Conservation (phyloP, 441 rosid species). For the Erodium trifolium region DNA sequence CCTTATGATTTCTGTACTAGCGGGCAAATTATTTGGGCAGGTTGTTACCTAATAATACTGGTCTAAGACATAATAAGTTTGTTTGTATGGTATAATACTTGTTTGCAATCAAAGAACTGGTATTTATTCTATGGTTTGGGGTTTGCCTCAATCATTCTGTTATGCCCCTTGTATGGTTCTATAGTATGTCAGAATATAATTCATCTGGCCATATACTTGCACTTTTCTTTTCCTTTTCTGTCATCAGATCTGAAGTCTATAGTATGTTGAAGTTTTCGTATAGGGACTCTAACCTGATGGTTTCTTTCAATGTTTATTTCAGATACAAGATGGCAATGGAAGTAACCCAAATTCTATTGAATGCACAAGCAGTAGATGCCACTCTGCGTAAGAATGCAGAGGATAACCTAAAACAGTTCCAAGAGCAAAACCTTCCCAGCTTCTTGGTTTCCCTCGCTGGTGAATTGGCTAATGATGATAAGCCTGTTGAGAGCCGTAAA, state of each 20-base stretch:
- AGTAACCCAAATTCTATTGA: neutral
- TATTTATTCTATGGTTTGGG: neutral
- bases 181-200: neutral
- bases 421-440: slow-evolving; percentile 12
- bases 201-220: neutral
- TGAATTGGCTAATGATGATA: slow-evolving; percentile 14
- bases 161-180: neutral
- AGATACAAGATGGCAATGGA: slow-evolving; percentile 1
- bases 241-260: neutral
- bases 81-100: neutral
- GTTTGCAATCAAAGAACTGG: neutral
- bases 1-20: neutral
- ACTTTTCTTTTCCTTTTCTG: neutral
- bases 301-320: neutral
- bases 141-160: neutral
- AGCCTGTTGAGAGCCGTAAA: slow-evolving; percentile 14
- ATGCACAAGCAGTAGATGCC: slow-evolving; percentile 12
- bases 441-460: slow-evolving; percentile 12
- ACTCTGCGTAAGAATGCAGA: slow-evolving; percentile 9
- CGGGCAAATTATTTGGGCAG: too few relatives aligned
- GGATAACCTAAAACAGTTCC: slow-evolving; percentile 9
- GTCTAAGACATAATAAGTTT: neutral
- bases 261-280: neutral
- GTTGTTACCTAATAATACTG: too few relatives aligned
- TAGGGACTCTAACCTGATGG: neutral